Conservation (phyloP, 2,329 filamentous ascomycete genomes). For the Alternaria conjuncta region DNA sequence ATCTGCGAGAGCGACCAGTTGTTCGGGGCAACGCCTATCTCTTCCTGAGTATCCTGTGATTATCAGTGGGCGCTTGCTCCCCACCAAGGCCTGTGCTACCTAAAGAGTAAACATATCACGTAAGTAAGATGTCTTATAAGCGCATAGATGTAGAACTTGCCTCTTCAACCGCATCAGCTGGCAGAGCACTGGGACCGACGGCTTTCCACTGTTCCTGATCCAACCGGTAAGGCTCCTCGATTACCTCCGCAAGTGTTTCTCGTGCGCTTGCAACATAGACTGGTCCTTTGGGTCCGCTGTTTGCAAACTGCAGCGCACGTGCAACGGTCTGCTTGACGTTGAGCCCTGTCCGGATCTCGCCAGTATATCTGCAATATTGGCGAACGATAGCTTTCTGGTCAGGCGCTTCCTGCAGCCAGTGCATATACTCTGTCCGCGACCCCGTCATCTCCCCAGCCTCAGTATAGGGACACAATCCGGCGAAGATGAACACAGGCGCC, state of each 20-base stretch:
- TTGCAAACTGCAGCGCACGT: constrained; percentile 37
- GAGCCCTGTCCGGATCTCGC: constrained; percentile 35
- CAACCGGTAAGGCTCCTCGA: not conserved
- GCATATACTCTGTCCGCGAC: constrained; percentile 11
- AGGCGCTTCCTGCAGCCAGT: not conserved
- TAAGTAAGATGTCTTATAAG: not conserved
- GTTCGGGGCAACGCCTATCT: not conserved
- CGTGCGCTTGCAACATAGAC: constrained; percentile 20
- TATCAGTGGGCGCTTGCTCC: not conserved
- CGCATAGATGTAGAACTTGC: not conserved
- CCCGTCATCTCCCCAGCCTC: constrained; percentile 54
- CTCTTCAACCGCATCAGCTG: not conserved
- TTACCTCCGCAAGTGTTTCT: not conserved
- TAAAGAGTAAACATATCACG: not conserved
- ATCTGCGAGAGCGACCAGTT: not conserved
- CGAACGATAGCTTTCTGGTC: constrained; percentile 51
- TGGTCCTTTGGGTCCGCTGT: constrained; percentile 29
- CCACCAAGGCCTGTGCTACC: not conserved
- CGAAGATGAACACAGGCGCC: constrained; percentile 51
- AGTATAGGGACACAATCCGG: constrained; percentile 54
- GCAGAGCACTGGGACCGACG: not conserved
- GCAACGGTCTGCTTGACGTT: constrained; percentile 35
- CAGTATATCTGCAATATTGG: constrained; percentile 29
- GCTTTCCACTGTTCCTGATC: not conserved
- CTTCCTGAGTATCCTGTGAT: not conserved